Evolutionary conservation across 1,284 basidiomycete species (phyloP), one percentile per base, ranked within the genome.

Genomic region (Cutaneotrichosporon daszewskae): DNA sequence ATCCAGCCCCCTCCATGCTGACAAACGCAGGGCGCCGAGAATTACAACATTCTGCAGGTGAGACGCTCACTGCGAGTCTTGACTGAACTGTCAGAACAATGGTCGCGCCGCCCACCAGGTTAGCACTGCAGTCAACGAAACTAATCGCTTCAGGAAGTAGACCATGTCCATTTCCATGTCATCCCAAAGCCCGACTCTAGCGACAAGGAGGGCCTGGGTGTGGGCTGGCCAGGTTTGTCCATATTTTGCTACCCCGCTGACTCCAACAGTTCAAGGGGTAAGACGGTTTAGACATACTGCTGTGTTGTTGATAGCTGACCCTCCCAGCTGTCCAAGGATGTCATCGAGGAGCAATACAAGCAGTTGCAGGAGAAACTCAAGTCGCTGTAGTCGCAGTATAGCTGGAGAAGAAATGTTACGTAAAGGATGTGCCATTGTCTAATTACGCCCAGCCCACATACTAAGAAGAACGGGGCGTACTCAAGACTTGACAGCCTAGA

Each of bases 41-140:
- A 95, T 68, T 95, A 89, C 74, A 96, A 95, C 66, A 76, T 96
- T 53, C 76, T 95, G 10, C 80, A 80, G 77, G 82, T 77, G 35
- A 47, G 49, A 40, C 24, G 23, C n/a, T 31, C 14, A 20, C 11
- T 7, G 20, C 13, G 7, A 18, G 1, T 24, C 18, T 35, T 40
- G n/a, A 36, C 46, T 31, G 9, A 31, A n/a, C n/a, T n/a, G 3
- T 10, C 72, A 91, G 80, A 92, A 92, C 74, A 92, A 90, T 61
- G 88, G 87, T n/a, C 75, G 76, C 36, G 74, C 83, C 44, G 86
- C 87, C 8, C 86, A 89, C 68, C 28, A 31, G 28, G 28, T 31
- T 31, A 9, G 28, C 13, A 9, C 14, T 27, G 26, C 14, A 8
- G 14, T 8, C 26, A 27, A 27, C 26, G 14, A 9, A 27, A 14